Evolutionary conservation across 2,329 filamentous ascomycete genomes (phyloP), one percentile per base, ranked within the genome.

Genomic region (Alternaria rosae): DNA sequence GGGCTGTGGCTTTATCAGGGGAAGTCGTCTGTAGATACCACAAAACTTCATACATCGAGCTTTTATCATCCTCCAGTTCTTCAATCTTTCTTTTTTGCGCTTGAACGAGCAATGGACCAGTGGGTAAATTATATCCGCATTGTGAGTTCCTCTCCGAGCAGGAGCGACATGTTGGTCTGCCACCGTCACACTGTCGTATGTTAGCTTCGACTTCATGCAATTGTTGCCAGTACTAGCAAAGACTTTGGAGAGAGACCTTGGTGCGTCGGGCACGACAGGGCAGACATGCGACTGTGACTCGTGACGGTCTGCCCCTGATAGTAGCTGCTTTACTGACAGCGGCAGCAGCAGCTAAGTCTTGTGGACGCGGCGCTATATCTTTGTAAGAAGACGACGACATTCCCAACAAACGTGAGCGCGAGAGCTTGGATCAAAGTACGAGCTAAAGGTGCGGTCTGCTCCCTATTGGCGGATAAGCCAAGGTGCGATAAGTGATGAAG

Each of bases 1-100:
- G 38, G 2, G 58, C 47, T 6, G 58, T 44, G 15, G 68, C 66
- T 21, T 64, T 53, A 9, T 66, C 50, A 2, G 56, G 48, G n/a
- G 61, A 65, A 4, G 57, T 53, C 2, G 59, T 69, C 25, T 70
- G 67, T 13, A 71, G 57, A 17, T 38, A 57, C 65, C 70, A 70
- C 6, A 70, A 43, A 15, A 70, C 56, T n/a, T 67, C 61, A 26
- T 62, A 53, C 32, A 69, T 30, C 1, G 61, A 51, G 44, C 42
- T 62, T 23, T 53, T 65, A 20, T 62, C 62, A 9, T 51, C 51
- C 20, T 65, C 56, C 11, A 65, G 26, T 32, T 59, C 41, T 32
- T 59, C 51, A 20, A 62, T 65, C 35, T 57, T 59, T 38, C 50
- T 38, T 35, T 65, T 62, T 56, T 59, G 54, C 38, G 32, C 50